Conservation (phyloP, 345 rosid species). For the Eucalyptus polyanthemos region DNA sequence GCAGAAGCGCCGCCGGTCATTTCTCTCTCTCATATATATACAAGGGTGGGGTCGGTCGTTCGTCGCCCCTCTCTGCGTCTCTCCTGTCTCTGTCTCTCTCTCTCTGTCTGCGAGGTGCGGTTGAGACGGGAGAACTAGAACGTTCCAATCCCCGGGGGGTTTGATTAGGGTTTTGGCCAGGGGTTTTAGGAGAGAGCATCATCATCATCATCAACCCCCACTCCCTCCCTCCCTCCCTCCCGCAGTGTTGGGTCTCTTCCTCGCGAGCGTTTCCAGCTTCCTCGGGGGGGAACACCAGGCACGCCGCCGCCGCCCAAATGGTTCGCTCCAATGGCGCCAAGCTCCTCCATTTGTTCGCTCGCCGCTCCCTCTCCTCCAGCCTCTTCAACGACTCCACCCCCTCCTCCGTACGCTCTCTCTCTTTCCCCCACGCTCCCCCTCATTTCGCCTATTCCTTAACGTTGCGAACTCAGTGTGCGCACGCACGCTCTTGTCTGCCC, state of each 20-base stretch:
- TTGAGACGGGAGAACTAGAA: neutral
- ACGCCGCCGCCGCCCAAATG: conserved; percentile 12
- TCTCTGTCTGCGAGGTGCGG: neutral
- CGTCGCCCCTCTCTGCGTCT: neutral
- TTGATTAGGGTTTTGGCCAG: conserved; percentile 9
- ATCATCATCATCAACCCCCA: neutral
- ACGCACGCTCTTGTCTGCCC: neutral
- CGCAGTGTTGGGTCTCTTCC: neutral
- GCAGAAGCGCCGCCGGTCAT: neutral
- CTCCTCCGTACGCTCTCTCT: conserved; percentile 17
- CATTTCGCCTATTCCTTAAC: neutral
- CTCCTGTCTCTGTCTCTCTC: neutral
- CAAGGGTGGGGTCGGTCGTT: too few species aligned
- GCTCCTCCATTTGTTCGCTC: conserved; percentile 35
- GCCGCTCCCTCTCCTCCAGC: conserved; percentile 27
- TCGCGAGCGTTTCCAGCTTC: neutral
- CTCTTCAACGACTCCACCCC: conserved; percentile 9
- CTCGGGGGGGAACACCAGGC: neutral
- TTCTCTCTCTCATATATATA: neutral
- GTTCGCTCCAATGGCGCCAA: conserved; percentile 50
- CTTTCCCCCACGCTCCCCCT: neutral
- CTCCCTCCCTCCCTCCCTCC: neutral
- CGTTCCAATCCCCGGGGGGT: neutral
- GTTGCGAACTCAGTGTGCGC: neutral
- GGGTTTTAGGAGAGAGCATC: conserved; percentile 12